phyloP scores from a whole-genome alignment of 2,329 filamentous ascomycete genomes.

The Verticillium klebahnii region DNA sequence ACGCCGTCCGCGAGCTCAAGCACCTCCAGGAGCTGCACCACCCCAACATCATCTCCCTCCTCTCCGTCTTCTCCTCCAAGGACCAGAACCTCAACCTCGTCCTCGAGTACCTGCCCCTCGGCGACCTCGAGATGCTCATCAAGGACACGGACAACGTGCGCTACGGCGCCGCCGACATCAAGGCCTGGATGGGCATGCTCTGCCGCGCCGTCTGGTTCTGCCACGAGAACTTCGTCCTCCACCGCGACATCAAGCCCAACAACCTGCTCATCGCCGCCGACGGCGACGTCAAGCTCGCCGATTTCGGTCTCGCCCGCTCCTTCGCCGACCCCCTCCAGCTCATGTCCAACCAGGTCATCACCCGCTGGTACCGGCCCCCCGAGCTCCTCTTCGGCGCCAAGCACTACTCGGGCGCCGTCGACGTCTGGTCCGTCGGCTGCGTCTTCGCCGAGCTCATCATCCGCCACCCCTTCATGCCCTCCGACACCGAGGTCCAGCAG shows the following conservation, averaged over 20 bases:
- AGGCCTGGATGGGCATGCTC: conserved; percentile 99
- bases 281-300: conserved; percentile 90
- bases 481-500: conserved; percentile 82
- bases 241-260: conserved; percentile 98
- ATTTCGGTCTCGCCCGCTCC: conserved; percentile 89
- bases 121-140: conserved; percentile 92
- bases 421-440: conserved; percentile 89
- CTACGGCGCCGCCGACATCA: conserved; percentile 87
- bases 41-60: conserved; percentile 89
- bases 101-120: conserved; percentile 87
- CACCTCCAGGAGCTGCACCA: conserved; percentile 91
- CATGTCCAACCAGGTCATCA: conserved; percentile 96
- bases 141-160: conserved; percentile 73
- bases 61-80: conserved; percentile 92
- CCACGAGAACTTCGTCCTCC: conserved; percentile 88
- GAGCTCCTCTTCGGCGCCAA: conserved; percentile 88
- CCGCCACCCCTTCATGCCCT: conserved; percentile 77
- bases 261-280: conserved; percentile 92
- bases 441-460: conserved; percentile 90
- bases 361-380: conserved; percentile 91
- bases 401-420: conserved; percentile 86
- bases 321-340: conserved; percentile 83
- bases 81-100: conserved; percentile 96
- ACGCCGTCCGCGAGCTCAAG: conserved; percentile 93
- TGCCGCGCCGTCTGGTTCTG: conserved; percentile 91